phyloP scores from a whole-genome alignment of 108 stramenopile species.

The Fistulifera solaris region DNA sequence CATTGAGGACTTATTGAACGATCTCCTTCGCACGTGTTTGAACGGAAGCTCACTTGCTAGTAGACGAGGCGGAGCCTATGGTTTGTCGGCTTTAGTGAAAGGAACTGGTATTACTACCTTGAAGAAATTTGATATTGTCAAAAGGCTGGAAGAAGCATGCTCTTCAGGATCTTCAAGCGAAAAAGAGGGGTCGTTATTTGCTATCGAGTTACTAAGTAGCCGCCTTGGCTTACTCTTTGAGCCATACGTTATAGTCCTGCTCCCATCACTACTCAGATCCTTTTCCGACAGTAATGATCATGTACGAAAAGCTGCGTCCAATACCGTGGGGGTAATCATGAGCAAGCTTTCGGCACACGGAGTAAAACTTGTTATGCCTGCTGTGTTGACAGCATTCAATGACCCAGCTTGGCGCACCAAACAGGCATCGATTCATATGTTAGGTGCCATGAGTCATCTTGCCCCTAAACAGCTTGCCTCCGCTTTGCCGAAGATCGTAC shows the following conservation, averaged over 20 bases:
- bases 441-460: slow-evolving; percentile 96
- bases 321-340: slow-evolving; percentile 89
- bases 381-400: slow-evolving; percentile 88
- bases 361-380: slow-evolving; percentile 95
- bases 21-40: slow-evolving; percentile 56
- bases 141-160: slow-evolving; percentile 80
- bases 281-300: slow-evolving; percentile 90
- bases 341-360: slow-evolving; percentile 93
- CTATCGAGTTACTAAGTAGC: slow-evolving; percentile 86
- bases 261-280: slow-evolving; percentile 89
- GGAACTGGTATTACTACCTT: slow-evolving; percentile 93
- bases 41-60: slow-evolving; percentile 48
- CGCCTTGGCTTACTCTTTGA: slow-evolving; percentile 95
- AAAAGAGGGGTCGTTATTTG: slow-evolving; percentile 94
- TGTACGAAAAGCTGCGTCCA: slow-evolving; percentile 87
- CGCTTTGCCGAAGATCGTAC: slow-evolving; percentile 95
- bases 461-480: slow-evolving; percentile 96
- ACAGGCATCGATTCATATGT: slow-evolving; percentile 91
- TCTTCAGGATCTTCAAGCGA: slow-evolving; percentile 38
- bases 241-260: slow-evolving; percentile 96
- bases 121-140: slow-evolving; percentile 89
- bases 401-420: slow-evolving; percentile 97
- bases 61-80: slow-evolving; percentile 91
- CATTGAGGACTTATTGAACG: slow-evolving; percentile 50
- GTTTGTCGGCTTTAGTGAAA: slow-evolving; percentile 95